Evolutionary conservation across 2,329 filamentous ascomycete genomes (phyloP), one percentile per base, ranked within the genome.

Genomic region (Pestalotiopsis sp.): DNA sequence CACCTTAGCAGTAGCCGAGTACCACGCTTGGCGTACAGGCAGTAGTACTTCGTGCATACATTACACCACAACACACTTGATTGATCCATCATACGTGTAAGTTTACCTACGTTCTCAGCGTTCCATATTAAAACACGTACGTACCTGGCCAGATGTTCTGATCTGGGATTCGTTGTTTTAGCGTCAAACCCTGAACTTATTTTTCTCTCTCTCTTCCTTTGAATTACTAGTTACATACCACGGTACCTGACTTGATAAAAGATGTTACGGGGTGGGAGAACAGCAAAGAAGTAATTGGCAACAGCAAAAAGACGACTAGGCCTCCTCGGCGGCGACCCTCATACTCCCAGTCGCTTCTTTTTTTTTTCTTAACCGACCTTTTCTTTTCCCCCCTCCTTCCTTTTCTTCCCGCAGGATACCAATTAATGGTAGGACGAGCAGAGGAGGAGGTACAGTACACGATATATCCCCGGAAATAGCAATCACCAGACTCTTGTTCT

Each of bases 111-210:
- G 17, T 52, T 52, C 40, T 48, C 44, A n/a, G 20, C 44, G 44
- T 52, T 52, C 44, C 44, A 52, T 52, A 52, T 52, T 52, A 9
- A 52, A n/a, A n/a, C 30, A 52, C 40, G 40, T 48, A 52, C 44
- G 17, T n/a, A 52, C 44, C 44, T 52, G 44, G 30, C 30, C 35
- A 39, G 30, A 20, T 35, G 13, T 26, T 26, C 38, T 61, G 17
- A 61, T 61, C 58, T 61, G 58, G 58, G 58, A 52, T 52, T 52
- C 30, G 26, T 61, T 35, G 26, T 61, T 39, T 61, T 61, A 61
- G 58, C 58, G 58, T 39, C 10, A 35, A 61, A 61, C 58, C 58
- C 58, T 61, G 58, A 35, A 17, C 58, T 17, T 20, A 26, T 5
- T 61, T 17, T 58, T 58, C 17, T 22, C 17, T 22, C 22, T 35